Conservation (phyloP, 768 basidiomycete genomes). For the Calocera viscosa region DNA sequence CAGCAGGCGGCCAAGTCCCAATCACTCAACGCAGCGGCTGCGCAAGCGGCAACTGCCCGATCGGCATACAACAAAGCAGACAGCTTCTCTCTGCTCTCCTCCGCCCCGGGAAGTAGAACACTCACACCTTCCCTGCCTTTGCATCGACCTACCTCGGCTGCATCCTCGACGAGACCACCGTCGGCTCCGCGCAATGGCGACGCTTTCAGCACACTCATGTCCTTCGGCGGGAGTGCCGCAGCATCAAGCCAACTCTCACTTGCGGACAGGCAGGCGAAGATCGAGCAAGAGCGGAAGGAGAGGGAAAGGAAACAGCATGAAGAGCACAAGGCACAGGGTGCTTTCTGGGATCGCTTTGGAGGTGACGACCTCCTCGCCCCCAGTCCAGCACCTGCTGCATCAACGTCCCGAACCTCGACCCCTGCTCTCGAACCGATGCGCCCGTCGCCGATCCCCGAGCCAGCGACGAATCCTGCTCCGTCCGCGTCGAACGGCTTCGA, state of each 20-base stretch:
- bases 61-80: background rate
- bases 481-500: conserved; percentile 13
- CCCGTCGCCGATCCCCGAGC: background rate
- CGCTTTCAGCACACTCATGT: conserved; percentile 1
- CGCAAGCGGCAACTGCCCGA: background rate
- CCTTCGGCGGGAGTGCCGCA: background rate
- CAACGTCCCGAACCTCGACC: background rate
- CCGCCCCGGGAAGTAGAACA: background rate
- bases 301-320: background rate
- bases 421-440: background rate
- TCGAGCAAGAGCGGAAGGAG: background rate
- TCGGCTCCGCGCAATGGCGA: background rate
- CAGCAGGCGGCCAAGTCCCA: background rate
- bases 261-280: background rate
- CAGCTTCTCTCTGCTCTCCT: background rate
- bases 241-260: background rate
- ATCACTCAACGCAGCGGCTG: background rate
- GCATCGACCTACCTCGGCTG: background rate
- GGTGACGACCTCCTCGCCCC: conserved; percentile 7
- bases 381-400: background rate
- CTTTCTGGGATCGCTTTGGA: conserved; percentile 16
- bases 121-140: background rate
- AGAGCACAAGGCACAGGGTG: conserved; percentile 9
- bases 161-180: background rate
- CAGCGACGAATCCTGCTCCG: background rate